Base-by-base conservation (phyloP, 176 grass and related monocot species). In the Cocos nucifera region DNA sequence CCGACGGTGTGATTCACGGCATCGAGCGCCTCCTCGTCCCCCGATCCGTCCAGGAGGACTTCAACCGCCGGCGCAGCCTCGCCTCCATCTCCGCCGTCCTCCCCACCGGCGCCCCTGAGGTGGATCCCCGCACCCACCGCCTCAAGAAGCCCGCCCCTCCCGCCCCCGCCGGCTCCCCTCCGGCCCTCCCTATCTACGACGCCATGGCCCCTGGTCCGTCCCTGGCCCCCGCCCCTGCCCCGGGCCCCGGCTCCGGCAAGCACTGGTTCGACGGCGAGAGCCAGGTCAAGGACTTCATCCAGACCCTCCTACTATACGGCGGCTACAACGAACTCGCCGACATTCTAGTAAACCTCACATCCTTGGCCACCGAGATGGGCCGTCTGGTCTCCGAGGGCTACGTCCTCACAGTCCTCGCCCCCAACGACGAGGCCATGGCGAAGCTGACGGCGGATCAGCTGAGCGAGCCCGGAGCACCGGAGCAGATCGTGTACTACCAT, bases 281-380 rank as follows among this genome's bases (percentile, higher is more conserved):
- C 80, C 86, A 90, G 81, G 90, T 95, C 5, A 90, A 85, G 62
- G 89, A 85, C 56, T 95, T 95, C 85, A 95, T 95, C 81, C 85
- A 85, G 53, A 88, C 85, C 0, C 72, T 95, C 0, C 61, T 95
- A 25, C 79, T 95, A 17, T 90, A 95, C 72, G 86, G 90, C 20
- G 90, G 86, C 14, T 95, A 95, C 83, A 95, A 95, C 64, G 90
- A 95, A 56, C 73, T 95, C 15, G 89, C 89, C 10, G 89, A 95
- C 81, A 89, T 89, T 60, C 77, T 95, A 24, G 85, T 95, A 4
- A 95, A 89, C 53, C 73, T 89, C 12, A 95, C 85, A 4, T 95
- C 85, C 39, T 65, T 95, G 0, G 89, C 85, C 0, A 83, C 81
- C 0, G 85, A 95, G 71, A 95, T 95, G 89, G 89, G 89, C 5